Base-by-base conservation (phyloP, 2,329 filamentous ascomycete genomes). In the Fusarium pilosicola region DNA sequence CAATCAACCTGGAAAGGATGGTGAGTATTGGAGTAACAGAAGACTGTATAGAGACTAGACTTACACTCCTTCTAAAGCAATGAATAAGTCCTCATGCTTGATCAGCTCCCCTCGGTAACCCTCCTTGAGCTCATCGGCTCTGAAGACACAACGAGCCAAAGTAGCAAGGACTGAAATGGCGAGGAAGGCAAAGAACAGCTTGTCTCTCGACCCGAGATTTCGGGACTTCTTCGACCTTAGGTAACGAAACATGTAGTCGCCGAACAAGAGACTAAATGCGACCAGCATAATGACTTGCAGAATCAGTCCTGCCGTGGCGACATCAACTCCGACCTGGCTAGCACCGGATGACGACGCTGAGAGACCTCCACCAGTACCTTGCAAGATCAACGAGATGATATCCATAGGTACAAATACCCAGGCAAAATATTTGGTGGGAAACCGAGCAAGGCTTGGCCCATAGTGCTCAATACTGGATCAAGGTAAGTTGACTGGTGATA, bases 71-170 rank as follows among this genome's bases (percentile, higher is more conserved):
- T 87, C 86, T 6, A 87, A 70, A 0, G 73, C 81, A 54, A 87
- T 85, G 64, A 87, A 87, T 3, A 83, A 72, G 0, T 76, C 74
- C 71, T 87, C 78, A 45, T 86, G 79, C 42, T 78, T 79, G 57
- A 89, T 86, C 66, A 90, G 77, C 22, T 83, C 78, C 2, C 87
- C 88, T 10, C 72, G 76, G 81, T 87, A 91, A 4, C 89, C 89
- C 36, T 87, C 83, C 55, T 85, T 85, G 57, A 91, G 76, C 79
- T 91, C 89, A 1, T 86, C 86, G 20, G 89, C 85, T 28, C 89
- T 85, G 74, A 88, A 91, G 39, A 88, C 83, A 52, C 85, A 89
- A n/a, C 89, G 83, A 18, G 87, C 85, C 56, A 90, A 84, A 65
- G 90, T 88, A 52, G 84, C 83, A 4, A 90, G 52, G 10, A 88